Base-by-base conservation (phyloP, 2,329 filamentous ascomycete species). In the Ambrosiella cleistominuta region DNA sequence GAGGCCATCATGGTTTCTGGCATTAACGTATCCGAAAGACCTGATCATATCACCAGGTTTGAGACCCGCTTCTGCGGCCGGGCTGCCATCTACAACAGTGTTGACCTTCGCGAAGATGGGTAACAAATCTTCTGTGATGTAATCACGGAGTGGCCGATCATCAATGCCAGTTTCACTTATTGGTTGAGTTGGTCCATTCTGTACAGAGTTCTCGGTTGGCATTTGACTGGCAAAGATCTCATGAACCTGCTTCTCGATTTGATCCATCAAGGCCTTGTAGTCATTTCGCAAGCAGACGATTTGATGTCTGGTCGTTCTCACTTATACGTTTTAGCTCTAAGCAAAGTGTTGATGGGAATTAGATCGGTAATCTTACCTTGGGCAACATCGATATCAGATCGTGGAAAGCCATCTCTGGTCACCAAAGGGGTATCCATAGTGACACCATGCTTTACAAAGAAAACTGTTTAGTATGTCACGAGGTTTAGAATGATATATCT, bases 251-350 rank as follows among this genome's bases (percentile, higher is more conserved):
- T 83, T 83, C 69, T 97, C 93, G 64, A 97, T 84, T 60, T 78
- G 75, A 60, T 72, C 72, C 89, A 97, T 96, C 49, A 96, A 72
- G 44, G 83, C 81, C 68, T 94, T 96, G 73, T 95, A 91, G 70
- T 98, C 93, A 67, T 96, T 97, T 63, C 86, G 83, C 44, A 97
- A 76, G 64, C 83, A 77, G 64, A 97, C 93, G 64, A 98, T 95
- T 61, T 87, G 83, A 36, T 90, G 80, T 69, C 93, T 79, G 42
- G 90, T 95, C n/a, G 88, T 95, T 62, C 93, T 87, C 67, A 98
- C 88, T 94, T 65, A 38, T n/a, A 19, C 15, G 3, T 45, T 52
- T 66, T 55, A 68, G 63, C 37, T 56, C 44, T 47, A 13, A 47
- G 9, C 5, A 15, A 13, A 47, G 44, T 17, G 11, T 47, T 13